Evolutionary conservation across 495 filamentous ascomycete species (phyloP), one percentile per base, ranked within the genome.

Genomic region (Viridothelium virens): DNA sequence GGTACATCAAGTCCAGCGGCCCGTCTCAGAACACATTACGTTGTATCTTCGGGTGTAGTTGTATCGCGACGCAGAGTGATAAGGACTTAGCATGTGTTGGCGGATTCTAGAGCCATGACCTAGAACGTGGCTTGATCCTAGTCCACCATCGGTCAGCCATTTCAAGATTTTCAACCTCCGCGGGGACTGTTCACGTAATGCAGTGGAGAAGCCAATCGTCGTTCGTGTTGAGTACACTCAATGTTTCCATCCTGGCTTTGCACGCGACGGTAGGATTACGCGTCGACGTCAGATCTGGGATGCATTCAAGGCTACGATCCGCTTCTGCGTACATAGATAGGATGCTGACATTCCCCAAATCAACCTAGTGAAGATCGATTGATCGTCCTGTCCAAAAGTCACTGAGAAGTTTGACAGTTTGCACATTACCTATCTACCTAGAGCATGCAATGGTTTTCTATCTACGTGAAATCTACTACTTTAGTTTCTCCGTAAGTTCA

Each of bases 401-500:
- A 9, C 41, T 46, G 7, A 7, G 11, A 53, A 53, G 48, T 18
- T 25, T 53, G 11, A 18, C 48, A 53, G 36, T 59, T 34, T 59
- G 3, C 36, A 59, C 53, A 59, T 59, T 59, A 18, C 1, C 25
- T 25, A 33, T 59, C 18, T 4, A 59, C 18, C 5, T 7, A 59
- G 25, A 34, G 18, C 3, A 33, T 59, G 10, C 53, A 59, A 18
- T 7, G 14, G 5, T 6, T 59, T 7, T 59, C 53, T 59, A 59
- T 59, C 53, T 59, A 18, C 31, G 1, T 59, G 5, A 36, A 7
- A 10, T 59, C 65, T 70, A 67, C 38, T 62, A 62, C 75, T 91
- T 91, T 67, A 98, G 73, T 83, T 98, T 97, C 82, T 96, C 89
- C 3, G 92, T 97, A 79, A 98, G 78, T 81, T 98, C 93, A 7